Percentiles rank a stretch among this genome's conserved stretches.
Conservation (phyloP, 1,284 basidiomycete species). For the Trametes hirsuta region DNA sequence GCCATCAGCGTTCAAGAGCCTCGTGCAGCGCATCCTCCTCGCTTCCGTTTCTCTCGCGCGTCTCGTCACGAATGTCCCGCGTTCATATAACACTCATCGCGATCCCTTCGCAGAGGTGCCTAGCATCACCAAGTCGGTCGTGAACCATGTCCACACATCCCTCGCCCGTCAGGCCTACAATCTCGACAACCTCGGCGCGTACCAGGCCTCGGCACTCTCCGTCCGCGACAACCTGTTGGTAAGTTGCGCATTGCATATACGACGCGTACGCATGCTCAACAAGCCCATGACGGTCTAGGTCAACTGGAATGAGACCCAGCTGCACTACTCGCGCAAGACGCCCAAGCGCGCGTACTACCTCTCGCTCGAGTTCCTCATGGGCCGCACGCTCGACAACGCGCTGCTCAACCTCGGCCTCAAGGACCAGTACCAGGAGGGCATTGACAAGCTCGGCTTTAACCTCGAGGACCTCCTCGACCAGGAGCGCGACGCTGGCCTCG, state of each 20-base stretch:
- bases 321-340: constrained; percentile 69
- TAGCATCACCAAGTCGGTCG: constrained; percentile 79
- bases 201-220: constrained; percentile 80
- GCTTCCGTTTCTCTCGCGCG: background rate
- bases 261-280: background rate
- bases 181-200: constrained; percentile 80
- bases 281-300: constrained; percentile 41
- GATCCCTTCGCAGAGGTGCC: constrained; percentile 50
- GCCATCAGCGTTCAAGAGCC: constrained; percentile 21
- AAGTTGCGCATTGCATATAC: constrained; percentile 25
- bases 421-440: constrained; percentile 68
- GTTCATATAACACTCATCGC: background rate
- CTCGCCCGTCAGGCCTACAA: constrained; percentile 89
- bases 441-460: constrained; percentile 81
- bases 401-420: constrained; percentile 88
- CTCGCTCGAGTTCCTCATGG: constrained; percentile 90
- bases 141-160: constrained; percentile 85
- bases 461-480: constrained; percentile 85
- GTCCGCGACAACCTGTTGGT: constrained; percentile 87
- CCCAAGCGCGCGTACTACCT: constrained; percentile 89
- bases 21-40: constrained; percentile 7
- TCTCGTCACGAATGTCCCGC: background rate
- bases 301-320: constrained; percentile 82
- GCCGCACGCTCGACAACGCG: constrained; percentile 76
- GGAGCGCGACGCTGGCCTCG: constrained; percentile 89